These are phyloP conservation scores for Bipolaris oryzae DNA, from an alignment of 2,329 filamentous ascomycete genomes.

Conservation along the genomic window DNA sequence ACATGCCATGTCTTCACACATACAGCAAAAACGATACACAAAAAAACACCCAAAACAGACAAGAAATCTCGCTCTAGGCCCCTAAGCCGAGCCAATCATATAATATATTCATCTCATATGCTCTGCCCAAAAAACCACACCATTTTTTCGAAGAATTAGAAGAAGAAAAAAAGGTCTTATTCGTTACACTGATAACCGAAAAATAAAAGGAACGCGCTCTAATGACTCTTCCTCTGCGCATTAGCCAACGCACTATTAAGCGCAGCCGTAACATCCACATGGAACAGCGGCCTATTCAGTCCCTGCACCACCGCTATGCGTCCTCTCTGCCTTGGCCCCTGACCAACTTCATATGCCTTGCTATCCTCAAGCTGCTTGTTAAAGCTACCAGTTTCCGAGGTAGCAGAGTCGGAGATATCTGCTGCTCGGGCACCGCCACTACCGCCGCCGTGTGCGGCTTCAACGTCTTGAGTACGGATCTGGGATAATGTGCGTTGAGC, in stretches of 20 bases:
- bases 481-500: conserved; percentile 24
- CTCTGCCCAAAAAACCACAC: not conserved
- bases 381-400: conserved; percentile 35
- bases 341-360: conserved; percentile 40
- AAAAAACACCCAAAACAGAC: not conserved
- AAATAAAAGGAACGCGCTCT: not conserved
- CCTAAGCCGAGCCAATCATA: not conserved
- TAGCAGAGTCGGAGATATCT: conserved; percentile 8
- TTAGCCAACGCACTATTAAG: conserved; percentile 87
- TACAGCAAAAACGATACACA: not conserved
- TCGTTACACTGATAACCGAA: not conserved
- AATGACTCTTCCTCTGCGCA: conserved; percentile 55
- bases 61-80: not conserved
- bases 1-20: not conserved
- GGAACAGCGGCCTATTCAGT: conserved; percentile 90
- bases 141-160: not conserved
- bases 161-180: conserved; percentile 3
- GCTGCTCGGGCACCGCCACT: conserved; percentile 8
- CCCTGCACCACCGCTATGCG: conserved; percentile 72
- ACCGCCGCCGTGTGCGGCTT: conserved; percentile 9
- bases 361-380: conserved; percentile 41
- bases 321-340: conserved; percentile 44
- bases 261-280: conserved; percentile 91
- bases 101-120: not conserved
- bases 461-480: conserved; percentile 58